Base-by-base conservation (phyloP, 768 basidiomycete species). In the Amanita pseudoporphyria region DNA sequence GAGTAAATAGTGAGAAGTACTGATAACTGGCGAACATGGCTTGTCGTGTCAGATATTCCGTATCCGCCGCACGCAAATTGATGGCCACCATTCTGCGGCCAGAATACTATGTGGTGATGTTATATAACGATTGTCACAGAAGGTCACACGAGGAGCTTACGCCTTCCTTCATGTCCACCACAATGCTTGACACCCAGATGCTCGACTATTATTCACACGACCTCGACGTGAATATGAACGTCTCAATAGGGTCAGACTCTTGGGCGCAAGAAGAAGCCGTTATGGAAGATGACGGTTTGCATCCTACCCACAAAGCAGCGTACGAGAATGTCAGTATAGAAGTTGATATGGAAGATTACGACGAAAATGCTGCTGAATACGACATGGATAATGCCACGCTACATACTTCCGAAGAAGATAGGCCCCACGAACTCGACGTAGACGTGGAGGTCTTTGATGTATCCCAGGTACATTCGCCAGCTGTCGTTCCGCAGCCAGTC, bases 11-110 rank as follows among this genome's bases (percentile, higher is more conserved):
- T 5, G 87, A 87, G 49, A 76, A 68, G 36, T 79, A 53, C 57
- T 85, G 81, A 60, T 86, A 88, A 24, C 84, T 84, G 57, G 78
- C 73, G 26, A 66, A 73, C 75, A 80, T 78, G 37, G 79, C 60
- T 49, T 79, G 72, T 39, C 83, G 78, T 37, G 84, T 76, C 28
- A 87, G 76, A 59, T 75, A 79, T 53, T 81, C 73, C n/a, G 72
- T 74, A 55, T 87, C 84, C 16, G 73, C 77, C 37, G 70, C 63
- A 55, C 73, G 74, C 2, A 68, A 67, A 35, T 54, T 54, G 26
- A 58, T 54, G 42, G 57, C 58, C 4, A 26, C 26, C 39, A 31
- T 19, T 31, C 18, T 12, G 16, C n/a, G n/a, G n/a, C n/a, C n/a
- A n/a, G n/a, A n/a, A n/a, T n/a, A n/a, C n/a, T n/a, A n/a, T n/a